phyloP scores from a whole-genome alignment of 1,284 basidiomycete species.

The Trametes hirsuta region DNA sequence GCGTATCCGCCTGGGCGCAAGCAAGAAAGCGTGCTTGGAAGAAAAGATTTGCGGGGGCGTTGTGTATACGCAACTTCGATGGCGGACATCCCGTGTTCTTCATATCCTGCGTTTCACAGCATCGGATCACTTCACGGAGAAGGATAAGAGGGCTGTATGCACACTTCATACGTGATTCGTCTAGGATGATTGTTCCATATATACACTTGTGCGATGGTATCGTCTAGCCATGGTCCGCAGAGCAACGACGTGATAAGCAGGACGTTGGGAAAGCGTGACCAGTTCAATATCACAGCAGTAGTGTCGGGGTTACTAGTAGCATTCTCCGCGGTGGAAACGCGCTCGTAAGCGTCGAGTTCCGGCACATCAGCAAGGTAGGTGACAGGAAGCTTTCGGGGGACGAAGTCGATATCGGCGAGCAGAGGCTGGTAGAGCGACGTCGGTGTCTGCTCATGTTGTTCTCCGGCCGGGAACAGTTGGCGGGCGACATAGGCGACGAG shows the following conservation, averaged over 20 bases:
- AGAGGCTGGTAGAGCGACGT: conserved; percentile 26
- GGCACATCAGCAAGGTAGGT: conserved; percentile 21
- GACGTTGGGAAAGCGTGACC: conserved; percentile 66
- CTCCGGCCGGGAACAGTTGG: conserved; percentile 6
- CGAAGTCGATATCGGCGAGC: conserved; percentile 29
- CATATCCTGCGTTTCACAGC: conserved; percentile 47
- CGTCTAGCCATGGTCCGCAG: conserved; percentile 51
- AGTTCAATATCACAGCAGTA: conserved; percentile 66
- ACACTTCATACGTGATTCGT: conserved; percentile 45
- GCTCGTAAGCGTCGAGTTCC: conserved; percentile 22
- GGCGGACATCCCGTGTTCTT: conserved; percentile 45
- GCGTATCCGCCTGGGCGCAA: conserved; percentile 53
- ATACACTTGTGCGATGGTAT: conserved; percentile 51
- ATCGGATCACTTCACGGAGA: not conserved
- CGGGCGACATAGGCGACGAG: conserved; percentile 19
- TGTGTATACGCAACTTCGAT: conserved; percentile 53
- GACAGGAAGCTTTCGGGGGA: conserved; percentile 23
- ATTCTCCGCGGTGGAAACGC: conserved; percentile 19
- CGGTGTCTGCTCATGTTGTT: conserved; percentile 18
- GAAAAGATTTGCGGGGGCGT: conserved; percentile 60
- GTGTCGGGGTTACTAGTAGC: conserved; percentile 36
- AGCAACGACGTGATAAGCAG: conserved; percentile 54
- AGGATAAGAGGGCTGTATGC: conserved; percentile 17
- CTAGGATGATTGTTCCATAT: conserved; percentile 69
- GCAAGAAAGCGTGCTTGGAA: conserved; percentile 70